Conservation (phyloP, 345 rosid species). For the Gossypium anomalum region DNA sequence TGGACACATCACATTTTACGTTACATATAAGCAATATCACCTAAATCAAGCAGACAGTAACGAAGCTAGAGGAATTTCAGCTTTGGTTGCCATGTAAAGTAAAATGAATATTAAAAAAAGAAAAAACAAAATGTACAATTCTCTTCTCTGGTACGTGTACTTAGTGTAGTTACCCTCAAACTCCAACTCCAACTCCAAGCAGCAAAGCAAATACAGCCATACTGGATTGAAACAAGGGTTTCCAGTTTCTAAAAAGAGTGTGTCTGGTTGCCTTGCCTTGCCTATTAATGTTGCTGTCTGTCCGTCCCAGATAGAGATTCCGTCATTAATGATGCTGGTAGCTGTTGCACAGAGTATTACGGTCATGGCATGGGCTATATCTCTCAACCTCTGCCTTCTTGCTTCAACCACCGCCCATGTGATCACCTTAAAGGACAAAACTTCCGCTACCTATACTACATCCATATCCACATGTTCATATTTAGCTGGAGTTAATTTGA, state of each 20-base stretch:
- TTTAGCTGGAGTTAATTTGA: background rate
- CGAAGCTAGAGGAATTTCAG: background rate
- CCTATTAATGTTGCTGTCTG: constrained; percentile 1
- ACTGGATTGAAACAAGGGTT: background rate
- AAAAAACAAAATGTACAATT: background rate
- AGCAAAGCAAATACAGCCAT: background rate
- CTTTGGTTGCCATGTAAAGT: background rate
- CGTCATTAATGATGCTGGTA: constrained; percentile 18
- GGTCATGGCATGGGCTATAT: background rate
- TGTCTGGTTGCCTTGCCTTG: background rate
- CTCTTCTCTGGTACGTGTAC: background rate
- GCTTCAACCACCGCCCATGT: background rate
- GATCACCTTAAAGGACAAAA: background rate
- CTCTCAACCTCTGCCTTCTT: background rate
- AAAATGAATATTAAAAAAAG: background rate
- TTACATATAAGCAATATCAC: too few relatives aligned
- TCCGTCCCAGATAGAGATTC: constrained; percentile 43
- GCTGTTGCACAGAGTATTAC: background rate
- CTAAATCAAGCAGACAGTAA: background rate
- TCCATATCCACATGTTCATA: background rate
- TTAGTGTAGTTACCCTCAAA: background rate
- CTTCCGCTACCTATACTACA: background rate
- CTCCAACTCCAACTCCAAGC: background rate
- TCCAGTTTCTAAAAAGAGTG: background rate
- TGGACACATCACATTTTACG: too few relatives aligned